Percentiles rank a stretch among this genome's conserved stretches.
These are phyloP conservation scores for Glycine soja DNA, from an alignment of 306 rosid genomes.

Conservation along the genomic window DNA sequence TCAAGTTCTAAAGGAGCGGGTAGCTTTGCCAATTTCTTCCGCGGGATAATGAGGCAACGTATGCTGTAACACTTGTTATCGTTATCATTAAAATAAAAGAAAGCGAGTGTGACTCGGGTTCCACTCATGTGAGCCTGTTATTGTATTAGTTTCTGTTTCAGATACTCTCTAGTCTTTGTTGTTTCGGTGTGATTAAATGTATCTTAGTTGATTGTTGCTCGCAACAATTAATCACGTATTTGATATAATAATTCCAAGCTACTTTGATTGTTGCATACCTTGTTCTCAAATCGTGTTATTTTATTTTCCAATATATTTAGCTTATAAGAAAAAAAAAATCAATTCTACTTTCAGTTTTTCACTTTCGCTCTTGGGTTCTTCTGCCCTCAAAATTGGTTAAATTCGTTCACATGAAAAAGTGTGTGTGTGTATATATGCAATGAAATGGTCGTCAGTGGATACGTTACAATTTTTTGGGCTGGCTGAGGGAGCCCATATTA, in stretches of 20 bases:
- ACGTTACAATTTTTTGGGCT: background rate
- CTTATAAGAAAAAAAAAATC: background rate
- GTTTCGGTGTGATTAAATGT: background rate
- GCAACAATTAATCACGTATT: background rate
- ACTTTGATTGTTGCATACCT: too few species aligned
- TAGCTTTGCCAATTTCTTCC: background rate
- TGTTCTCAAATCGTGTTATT: too few species aligned
- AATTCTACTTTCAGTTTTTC: too few species aligned
- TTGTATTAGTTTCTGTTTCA: background rate
- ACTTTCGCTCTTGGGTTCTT: too few species aligned
- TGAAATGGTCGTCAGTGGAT: too few species aligned
- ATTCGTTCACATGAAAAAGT: too few species aligned
- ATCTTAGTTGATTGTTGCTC: slow-evolving; percentile 9
- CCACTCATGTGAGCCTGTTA: background rate
- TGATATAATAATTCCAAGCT: background rate
- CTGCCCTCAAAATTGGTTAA: too few species aligned
- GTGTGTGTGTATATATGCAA: too few species aligned
- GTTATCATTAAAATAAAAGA: background rate
- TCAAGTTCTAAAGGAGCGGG: background rate
- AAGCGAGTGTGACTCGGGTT: background rate
- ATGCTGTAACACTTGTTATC: background rate
- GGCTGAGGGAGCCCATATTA: background rate
- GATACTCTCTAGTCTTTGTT: background rate
- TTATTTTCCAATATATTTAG: too few species aligned
- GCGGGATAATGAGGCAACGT: background rate